These are phyloP conservation scores for Rhodotorula sp. DNA, from an alignment of 1,284 basidiomycete genomes.

Conservation along the genomic window DNA sequence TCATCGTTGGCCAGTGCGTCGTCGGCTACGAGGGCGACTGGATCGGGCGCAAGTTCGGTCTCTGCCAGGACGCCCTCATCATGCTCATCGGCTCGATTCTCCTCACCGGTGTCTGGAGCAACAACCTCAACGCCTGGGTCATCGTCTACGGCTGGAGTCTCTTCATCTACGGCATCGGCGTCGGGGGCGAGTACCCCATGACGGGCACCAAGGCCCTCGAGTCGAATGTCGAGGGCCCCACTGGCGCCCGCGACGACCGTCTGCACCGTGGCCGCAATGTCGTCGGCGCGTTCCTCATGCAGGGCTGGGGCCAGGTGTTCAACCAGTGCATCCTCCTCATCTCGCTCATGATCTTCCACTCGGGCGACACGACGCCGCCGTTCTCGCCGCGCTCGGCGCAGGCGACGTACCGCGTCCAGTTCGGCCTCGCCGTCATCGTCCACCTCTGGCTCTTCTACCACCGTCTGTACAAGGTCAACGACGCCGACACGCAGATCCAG, in stretches of 20 bases:
- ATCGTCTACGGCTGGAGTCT: conserved; percentile 57
- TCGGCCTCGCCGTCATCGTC: conserved; percentile 57
- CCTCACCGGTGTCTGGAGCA: conserved; percentile 60
- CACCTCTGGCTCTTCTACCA: conserved; percentile 60
- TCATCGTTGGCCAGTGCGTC: conserved; percentile 58
- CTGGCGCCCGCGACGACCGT: conserved; percentile 55
- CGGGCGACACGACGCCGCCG: conserved; percentile 49
- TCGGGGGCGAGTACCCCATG: conserved; percentile 55
- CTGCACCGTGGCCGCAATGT: conserved; percentile 60
- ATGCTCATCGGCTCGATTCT: conserved; percentile 57
- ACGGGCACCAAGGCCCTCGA: conserved; percentile 59
- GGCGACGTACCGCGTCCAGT: conserved; percentile 59
- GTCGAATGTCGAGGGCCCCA: conserved; percentile 51
- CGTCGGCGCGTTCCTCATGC: conserved; percentile 52
- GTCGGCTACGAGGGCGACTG: conserved; percentile 61
- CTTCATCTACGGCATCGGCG: conserved; percentile 56
- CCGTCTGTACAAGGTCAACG: conserved; percentile 45
- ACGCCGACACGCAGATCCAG: conserved; percentile 52
- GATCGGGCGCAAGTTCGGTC: conserved; percentile 57
- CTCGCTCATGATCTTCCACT: conserved; percentile 58
- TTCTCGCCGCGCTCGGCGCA: conserved; percentile 56
- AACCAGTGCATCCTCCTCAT: conserved; percentile 59
- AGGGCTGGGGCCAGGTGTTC: conserved; percentile 52
- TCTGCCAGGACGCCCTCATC: conserved; percentile 54
- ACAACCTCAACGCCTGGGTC: conserved; percentile 58